Base-by-base conservation (phyloP, 768 basidiomycete genomes). In the Hypsizygus marmoreus region DNA sequence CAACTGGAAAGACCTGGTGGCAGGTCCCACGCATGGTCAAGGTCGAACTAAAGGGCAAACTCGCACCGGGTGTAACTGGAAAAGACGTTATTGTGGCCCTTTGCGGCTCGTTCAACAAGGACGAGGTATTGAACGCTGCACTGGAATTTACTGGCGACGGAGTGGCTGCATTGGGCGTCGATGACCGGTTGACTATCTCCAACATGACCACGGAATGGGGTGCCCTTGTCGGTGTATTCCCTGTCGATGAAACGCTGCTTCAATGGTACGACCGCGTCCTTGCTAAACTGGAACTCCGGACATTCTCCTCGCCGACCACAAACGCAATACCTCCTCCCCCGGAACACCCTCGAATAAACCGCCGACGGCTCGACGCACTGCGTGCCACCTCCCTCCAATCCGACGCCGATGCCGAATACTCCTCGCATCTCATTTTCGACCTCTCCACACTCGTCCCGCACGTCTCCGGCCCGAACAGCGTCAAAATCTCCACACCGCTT, bases 201-300 rank as follows among this genome's bases (percentile, higher is more conserved):
- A 98, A 99, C 66, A 99, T 98, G 97, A 98, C 97, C 4, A 98
- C 97, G 23, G 97, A 99, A 67, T 99, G 97, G 97, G 97, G 97
- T 33, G 97, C 97, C 2, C 79, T 99, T 2, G 94, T 82, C 6
- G 97, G 97, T 24, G 83, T 97, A 6, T 98, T 99, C 73, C 95
- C 95, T 0, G 85, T 91, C 4, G 97, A 99, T 60, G 75, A 82
- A 14, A 83, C 80, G 7, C 77, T 94, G 14, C 60, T 94, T 26
- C 66, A 80, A 20, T 99, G 95, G 95, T 99, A 98, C 63, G 87
- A 91, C 33, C 69, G 71, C 4, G 72, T 79, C 10, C 66, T 95
- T 50, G 75, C 74, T 51, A 90, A 84, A 66, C 74, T 88, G 31
- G 88, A 95, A 60, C 69, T 84, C 24, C 79, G 87, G 24, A 84